Conservation (phyloP, 768 basidiomycete species). For the Podaxis rugospora region DNA sequence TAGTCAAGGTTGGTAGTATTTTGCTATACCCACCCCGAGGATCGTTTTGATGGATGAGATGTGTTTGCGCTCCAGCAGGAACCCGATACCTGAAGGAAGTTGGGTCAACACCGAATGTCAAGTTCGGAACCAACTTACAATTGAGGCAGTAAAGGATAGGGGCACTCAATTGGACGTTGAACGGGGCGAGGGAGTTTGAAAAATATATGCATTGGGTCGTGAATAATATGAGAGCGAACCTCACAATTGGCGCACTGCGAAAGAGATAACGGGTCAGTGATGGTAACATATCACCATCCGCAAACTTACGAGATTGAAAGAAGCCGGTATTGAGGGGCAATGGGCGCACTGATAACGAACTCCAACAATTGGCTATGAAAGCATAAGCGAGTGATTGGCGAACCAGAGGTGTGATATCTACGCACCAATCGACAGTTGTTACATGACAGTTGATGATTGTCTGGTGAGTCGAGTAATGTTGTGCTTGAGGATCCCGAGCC, state of each 20-base stretch:
- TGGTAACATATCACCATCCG: neutral
- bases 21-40: constrained; percentile 49
- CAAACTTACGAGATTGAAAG: constrained; percentile 68
- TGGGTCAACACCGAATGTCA: neutral
- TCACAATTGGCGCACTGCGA: constrained; percentile 80
- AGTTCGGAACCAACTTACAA: constrained; percentile 40
- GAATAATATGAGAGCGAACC: constrained; percentile 66
- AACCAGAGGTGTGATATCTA: neutral
- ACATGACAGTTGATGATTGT: constrained; percentile 60
- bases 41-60: constrained; percentile 32
- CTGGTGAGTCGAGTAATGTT: constrained; percentile 26
- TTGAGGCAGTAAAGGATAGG: constrained; percentile 60
- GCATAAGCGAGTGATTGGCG: neutral
- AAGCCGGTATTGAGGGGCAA: constrained; percentile 69
- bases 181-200: constrained; percentile 84
- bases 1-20: neutral
- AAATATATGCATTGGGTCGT: constrained; percentile 84
- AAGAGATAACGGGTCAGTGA: neutral
- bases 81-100: constrained; percentile 51
- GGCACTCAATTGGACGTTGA: constrained; percentile 46
- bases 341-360: constrained; percentile 86
- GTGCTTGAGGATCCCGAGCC: constrained; percentile 37
- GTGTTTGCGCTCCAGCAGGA: constrained; percentile 53
- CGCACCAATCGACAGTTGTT: constrained; percentile 57
- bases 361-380: constrained; percentile 63